Base-by-base conservation (phyloP, 2,329 filamentous ascomycete species). In the Trichoderma lentiforme region DNA sequence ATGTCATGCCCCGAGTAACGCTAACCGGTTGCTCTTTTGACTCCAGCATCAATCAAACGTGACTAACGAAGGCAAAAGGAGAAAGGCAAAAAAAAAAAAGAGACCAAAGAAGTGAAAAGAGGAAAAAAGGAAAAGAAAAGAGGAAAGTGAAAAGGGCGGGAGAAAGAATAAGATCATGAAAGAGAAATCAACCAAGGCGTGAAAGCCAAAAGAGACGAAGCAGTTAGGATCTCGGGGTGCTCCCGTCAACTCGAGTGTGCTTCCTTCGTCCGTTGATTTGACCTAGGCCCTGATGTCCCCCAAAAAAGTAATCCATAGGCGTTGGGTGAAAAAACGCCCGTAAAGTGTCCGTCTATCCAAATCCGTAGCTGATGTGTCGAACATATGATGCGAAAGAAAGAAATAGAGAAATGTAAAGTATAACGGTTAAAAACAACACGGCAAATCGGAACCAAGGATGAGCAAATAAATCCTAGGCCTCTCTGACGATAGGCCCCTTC, bases 331-430 rank as follows among this genome's bases (percentile, higher is more conserved):
- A 32, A 51, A 66, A 51, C 69, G 61, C 62, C 69, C 57, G 34
- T 60, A 30, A 65, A 65, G 2, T 30, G 24, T 34, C 61, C 47
- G 60, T 70, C 60, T 71, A 71, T 71, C 51, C 51, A 30, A 47
- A 58, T 51, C 53, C 53, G 47, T 61, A 57, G 61, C 28, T 64
- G 36, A 60, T n/a, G 15, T 53, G 47, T 24, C 30, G 51, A 66
- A 47, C 61, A 36, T 32, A 36, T 43, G 26, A 69, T 28, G 36
- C 47, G 47, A 53, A 53, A 53, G 47, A 53, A 47, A 36, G 34
- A 36, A 47, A 24, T 53, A 26, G 53, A 51, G 53, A 60, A 28
- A 43, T 61, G 56, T 15, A 69, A 69, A 65, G 26, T 24, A 64
- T 53, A 26, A 47, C 34, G n/a, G 28, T 34, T 3, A 60, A 36